Evolutionary conservation across 1,284 basidiomycete genomes (phyloP), one percentile per base, ranked within the genome.

Genomic region (Pyrrhoderma lamaoense): DNA sequence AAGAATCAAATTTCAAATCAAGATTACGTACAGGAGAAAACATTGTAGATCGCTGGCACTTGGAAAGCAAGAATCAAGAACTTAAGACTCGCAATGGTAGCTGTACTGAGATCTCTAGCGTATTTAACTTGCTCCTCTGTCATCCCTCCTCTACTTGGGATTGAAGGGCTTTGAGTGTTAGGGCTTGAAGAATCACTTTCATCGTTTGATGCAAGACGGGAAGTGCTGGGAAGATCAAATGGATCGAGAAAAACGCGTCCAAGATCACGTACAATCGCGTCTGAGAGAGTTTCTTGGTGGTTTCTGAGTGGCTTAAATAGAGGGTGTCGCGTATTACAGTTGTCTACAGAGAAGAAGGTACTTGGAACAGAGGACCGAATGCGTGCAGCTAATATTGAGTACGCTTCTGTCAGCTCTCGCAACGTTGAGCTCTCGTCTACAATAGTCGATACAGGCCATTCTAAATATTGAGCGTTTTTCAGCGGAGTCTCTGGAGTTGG

Each of bases 101-200:
- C 77, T 1, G 81, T 82, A 62, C 79, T 85, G 14, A 89, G 66
- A 64, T 90, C 88, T 27, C 87, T 72, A 2, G 85, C 85, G 59
- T 80, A 77, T 60, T 85, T 88, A 49, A 82, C 81, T 61, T 86
- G 82, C 54, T 84, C 81, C 42, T 77, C 87, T 0, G 75, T 77
- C 77, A 89, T 78, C 1, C 87, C 85, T 51, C 67, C 70, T 56
- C 80, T 84, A n/a, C 67, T 74, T 82, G 1, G 77, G 75, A 47
- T 70, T 77, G 42, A 44, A 44, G 2, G 53, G 39, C 7, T 68
- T 64, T 56, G 76, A 9, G 77, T 77, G 16, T 75, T 76, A 14
- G 76, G 73, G 2, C 52, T 56, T 13, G 52, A 54, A 13, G 47
- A 37, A 3, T 56, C 51, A 47, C 54, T 56, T 23, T 54, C 51